Evolutionary conservation across 495 filamentous ascomycete species (phyloP).

Genomic region (Tuber brumale): DNA sequence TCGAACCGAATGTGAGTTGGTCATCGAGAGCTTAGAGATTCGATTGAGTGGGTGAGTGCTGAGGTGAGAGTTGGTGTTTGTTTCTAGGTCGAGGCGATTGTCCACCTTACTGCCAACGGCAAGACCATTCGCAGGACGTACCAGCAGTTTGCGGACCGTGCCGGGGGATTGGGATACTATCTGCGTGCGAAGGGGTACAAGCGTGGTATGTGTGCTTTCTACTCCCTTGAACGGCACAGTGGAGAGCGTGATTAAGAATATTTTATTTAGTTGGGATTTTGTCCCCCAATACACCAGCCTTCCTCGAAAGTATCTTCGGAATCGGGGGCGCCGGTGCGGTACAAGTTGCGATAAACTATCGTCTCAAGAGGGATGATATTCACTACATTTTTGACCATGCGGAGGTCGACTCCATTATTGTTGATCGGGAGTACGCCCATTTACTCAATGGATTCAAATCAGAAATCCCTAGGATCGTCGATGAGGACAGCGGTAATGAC

Average conservation of each 20-base stretch:
- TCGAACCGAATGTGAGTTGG: slow-evolving; percentile 73
- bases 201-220: slow-evolving; percentile 46
- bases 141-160: slow-evolving; percentile 71
- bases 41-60: not conserved
- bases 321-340: slow-evolving; percentile 78
- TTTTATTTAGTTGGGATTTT: slow-evolving; percentile 59
- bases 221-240: not conserved
- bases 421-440: slow-evolving; percentile 67
- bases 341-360: slow-evolving; percentile 81
- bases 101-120: slow-evolving; percentile 77
- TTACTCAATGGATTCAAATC: slow-evolving; percentile 67
- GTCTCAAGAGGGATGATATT: slow-evolving; percentile 81
- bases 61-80: not conserved
- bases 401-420: slow-evolving; percentile 79
- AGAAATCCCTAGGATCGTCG: slow-evolving; percentile 62
- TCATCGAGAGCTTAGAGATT: not conserved
- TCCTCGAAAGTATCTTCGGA: slow-evolving; percentile 82
- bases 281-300: slow-evolving; percentile 86
- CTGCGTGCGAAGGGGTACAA: slow-evolving; percentile 62
- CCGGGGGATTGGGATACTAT: slow-evolving; percentile 80
- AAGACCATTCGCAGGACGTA: slow-evolving; percentile 69
- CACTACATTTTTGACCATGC: slow-evolving; percentile 76
- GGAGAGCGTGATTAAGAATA: not conserved
- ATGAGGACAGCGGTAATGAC: slow-evolving; percentile 79
- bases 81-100: slow-evolving; percentile 66